These are phyloP conservation scores for Perilla frutescens DNA, from an alignment of 257 asterid species.

Conservation along the genomic window DNA sequence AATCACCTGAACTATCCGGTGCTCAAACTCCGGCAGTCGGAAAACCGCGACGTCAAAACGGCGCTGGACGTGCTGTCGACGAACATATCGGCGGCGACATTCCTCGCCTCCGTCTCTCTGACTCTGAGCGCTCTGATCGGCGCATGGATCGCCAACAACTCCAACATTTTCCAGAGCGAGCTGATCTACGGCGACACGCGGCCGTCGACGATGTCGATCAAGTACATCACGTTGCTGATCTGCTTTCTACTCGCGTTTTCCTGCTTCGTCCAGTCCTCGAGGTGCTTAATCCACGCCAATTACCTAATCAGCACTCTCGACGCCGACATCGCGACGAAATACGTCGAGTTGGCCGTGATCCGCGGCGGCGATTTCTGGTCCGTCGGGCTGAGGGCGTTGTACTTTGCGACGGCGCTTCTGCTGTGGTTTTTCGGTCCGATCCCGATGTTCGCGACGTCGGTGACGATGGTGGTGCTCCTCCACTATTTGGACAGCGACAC, in stretches of 20 bases:
- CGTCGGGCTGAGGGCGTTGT: conserved; percentile 64
- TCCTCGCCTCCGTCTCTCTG: conserved; percentile 56
- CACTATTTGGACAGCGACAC: conserved; percentile 61
- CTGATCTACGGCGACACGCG: conserved; percentile 75
- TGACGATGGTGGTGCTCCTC: conserved; percentile 57
- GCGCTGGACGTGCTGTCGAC: conserved; percentile 59
- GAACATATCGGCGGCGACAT: conserved; percentile 59
- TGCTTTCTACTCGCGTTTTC: conserved; percentile 70
- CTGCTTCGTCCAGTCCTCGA: conserved; percentile 72
- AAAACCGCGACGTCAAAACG: conserved; percentile 47
- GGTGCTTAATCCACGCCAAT: conserved; percentile 69
- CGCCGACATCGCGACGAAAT: conserved; percentile 46
- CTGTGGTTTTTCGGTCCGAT: conserved; percentile 78
- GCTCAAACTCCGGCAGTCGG: conserved; percentile 37
- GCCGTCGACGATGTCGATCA: conserved; percentile 63
- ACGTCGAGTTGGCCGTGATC: conserved; percentile 59
- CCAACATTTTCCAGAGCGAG: conserved; percentile 58
- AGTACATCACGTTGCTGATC: conserved; percentile 58
- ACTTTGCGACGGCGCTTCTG: conserved; percentile 61
- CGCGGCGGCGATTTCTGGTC: conserved; percentile 83
- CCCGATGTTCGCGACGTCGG: conserved; percentile 66
- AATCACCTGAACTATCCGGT: background rate
- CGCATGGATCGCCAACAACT: conserved; percentile 71
- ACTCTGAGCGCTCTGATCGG: conserved; percentile 66
- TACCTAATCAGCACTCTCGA: conserved; percentile 64